Base-by-base conservation (phyloP, 257 asterid genomes). In the Nicotiana paniculata region DNA sequence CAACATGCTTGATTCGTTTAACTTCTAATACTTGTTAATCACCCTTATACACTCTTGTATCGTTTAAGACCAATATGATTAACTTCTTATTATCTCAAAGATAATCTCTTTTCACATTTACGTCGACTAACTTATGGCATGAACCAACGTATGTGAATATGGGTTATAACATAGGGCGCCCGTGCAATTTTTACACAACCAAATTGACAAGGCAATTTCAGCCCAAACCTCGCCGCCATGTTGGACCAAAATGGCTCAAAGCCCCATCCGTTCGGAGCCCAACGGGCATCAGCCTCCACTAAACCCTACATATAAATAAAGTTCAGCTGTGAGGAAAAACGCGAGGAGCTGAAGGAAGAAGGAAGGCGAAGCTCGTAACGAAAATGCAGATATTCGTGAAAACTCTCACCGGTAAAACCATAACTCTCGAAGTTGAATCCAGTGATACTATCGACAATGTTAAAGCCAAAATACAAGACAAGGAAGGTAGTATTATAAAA, bases 381-480 rank as follows among this genome's bases (percentile, higher is more conserved):
- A 79, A 79, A 62, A 79, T 79, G 82, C 82, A 79, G 82, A 79
- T 79, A 37, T 79, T 79, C 82, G 82, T 79, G 76, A 79, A 79
- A 61, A 79, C 82, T 15, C 82, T 79, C n/a, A 79, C 82, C 0
- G 82, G 82, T 32, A 79, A 79, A 67, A 79, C 82, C 9, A 79
- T 79, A 3, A 79, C 82, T 0, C 76, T 79, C 30, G 82, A 79
- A 54, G 82, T 79, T 6, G 82, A 79, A 67, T 62, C 82, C 37
- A 79, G 82, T 10, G 82, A 79, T 67, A 79, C 82, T 2, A 79
- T 79, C 35, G 82, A 79, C 62, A 79, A 79, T 79, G 82, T 79
- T 54, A 79, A 79, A 54, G 75, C 82, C 26, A 79, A 79, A 39
- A 79, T 79, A 39, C 76, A 62, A 32, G 82, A 62, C 76, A 62